A percentile compares a stretch with the other conserved stretches of the same genome.
These are phyloP conservation scores for Raphanus sativus DNA, from an alignment of 345 rosid species.

Conservation along the genomic window DNA sequence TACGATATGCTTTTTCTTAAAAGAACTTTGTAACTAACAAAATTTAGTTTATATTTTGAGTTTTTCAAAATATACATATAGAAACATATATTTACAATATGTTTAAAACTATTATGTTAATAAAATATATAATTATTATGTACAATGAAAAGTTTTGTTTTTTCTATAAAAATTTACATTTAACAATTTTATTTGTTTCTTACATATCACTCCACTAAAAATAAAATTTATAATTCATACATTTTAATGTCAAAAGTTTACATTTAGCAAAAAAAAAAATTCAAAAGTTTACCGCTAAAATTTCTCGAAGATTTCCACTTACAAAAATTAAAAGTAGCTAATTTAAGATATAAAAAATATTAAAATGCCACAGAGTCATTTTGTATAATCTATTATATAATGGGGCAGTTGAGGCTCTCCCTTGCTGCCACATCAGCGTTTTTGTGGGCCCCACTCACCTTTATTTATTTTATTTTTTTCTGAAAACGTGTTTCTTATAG, in stretches of 20 bases:
- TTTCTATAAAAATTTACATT: too few relatives aligned
- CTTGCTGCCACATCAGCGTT: too few relatives aligned
- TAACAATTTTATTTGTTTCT: too few relatives aligned
- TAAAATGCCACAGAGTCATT: too few relatives aligned
- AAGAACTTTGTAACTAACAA: not conserved
- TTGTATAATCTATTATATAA: too few relatives aligned
- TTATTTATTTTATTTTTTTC: too few relatives aligned
- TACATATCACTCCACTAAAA: not conserved
- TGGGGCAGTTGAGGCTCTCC: too few relatives aligned
- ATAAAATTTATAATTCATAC: not conserved
- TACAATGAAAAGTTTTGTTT: too few relatives aligned
- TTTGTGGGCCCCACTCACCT: too few relatives aligned
- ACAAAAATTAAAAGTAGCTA: not conserved
- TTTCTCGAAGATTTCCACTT: not conserved
- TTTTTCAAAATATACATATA: not conserved
- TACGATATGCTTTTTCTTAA: not conserved
- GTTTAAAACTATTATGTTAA: not conserved
- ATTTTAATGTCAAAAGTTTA: not conserved
- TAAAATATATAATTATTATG: not conserved
- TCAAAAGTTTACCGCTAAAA: not conserved
- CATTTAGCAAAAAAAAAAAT: too few relatives aligned
- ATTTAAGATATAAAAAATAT: too few relatives aligned
- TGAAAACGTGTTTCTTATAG: too few relatives aligned
- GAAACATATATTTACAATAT: not conserved
- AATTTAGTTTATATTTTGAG: not conserved